Evolutionary conservation across 2,329 filamentous ascomycete species (phyloP), one percentile per base, ranked within the genome.

Genomic region (Penicillium freii): DNA sequence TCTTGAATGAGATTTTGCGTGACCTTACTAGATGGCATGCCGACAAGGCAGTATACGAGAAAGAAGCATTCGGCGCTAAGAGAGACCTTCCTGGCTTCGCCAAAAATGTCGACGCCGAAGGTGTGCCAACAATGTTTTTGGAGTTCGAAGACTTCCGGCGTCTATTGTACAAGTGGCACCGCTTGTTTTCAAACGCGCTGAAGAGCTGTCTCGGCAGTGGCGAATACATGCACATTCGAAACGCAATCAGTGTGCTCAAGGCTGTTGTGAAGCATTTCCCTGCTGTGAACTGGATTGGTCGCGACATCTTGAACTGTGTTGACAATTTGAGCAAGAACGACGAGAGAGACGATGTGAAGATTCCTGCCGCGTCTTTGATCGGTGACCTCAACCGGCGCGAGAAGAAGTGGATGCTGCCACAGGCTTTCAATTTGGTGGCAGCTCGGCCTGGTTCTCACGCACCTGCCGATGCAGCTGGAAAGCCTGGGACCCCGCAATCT

Each of bases 161-260:
- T 65, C 78, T 95, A 51, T 80, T 97, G 33, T 94, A 89, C 79
- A 89, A 90, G 66, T 97, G 93, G 92, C 95, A 99, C 74, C 87
- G 88, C 66, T 86, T 89, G 62, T 78, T 99, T 43, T 89, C 89
- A 66, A 84, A 80, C 49, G 91, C 93, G 2, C 79, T 99, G 54
- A 92, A 92, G 71, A 83, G 84, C 38, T 97, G 93, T 71, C 81
- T 99, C 46, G 85, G 86, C 19, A 88, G 88, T 29, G 87, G 85
- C 33, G 93, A 97, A 75, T 99, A 94, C 84, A 97, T 97, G 89
- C 92, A 97, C 73, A 96, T 97, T 71, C 87, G 93, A 54, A 99
- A 99, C 71, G 91, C 92, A 44, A 95, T 97, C 64, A 94, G 89
- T 57, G 82, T 97, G 4, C 81, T 99, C 58, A 95, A 94, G 71